phyloP scores from a whole-genome alignment of 345 rosid species.

The Conringia planisiliqua region DNA sequence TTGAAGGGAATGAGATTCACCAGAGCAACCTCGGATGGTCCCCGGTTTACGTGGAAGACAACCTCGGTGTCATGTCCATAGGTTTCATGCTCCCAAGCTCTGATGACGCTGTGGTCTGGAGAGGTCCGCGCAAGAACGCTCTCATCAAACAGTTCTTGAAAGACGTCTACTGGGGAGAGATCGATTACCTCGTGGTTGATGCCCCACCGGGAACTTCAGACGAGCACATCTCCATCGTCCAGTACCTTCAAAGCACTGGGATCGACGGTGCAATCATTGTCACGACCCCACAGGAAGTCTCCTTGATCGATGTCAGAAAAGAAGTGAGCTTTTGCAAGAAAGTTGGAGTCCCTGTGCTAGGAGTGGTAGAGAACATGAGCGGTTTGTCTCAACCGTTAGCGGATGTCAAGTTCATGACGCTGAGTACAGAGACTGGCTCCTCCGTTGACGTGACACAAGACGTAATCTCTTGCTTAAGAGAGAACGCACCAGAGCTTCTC shows the following conservation, averaged over 20 bases:
- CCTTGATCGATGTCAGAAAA: constrained; percentile 90
- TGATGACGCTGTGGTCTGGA: constrained; percentile 96
- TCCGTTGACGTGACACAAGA: constrained; percentile 59
- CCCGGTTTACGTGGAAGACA: constrained; percentile 89
- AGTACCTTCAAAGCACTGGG: constrained; percentile 78
- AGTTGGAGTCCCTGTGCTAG: constrained; percentile 77
- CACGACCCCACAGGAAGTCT: constrained; percentile 91
- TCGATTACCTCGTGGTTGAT: constrained; percentile 86
- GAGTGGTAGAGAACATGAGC: constrained; percentile 99
- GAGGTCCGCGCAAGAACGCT: constrained; percentile 93
- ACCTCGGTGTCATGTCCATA: constrained; percentile 95
- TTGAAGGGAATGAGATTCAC: constrained; percentile 94
- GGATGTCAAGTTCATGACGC: constrained; percentile 61
- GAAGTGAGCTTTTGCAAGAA: constrained; percentile 95
- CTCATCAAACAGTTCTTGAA: constrained; percentile 89
- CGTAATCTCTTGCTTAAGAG: constrained; percentile 46
- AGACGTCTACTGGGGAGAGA: constrained; percentile 93
- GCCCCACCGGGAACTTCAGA: constrained; percentile 98
- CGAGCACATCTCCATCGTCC: constrained; percentile 91
- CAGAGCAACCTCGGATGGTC: constrained; percentile 99
- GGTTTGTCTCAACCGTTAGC: constrained; percentile 70
- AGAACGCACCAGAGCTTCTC: constrained; percentile 75
- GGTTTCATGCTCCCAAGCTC: constrained; percentile 96
- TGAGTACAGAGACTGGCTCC: constrained; percentile 41
- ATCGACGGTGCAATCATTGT: constrained; percentile 93